Conservation (phyloP, 2,329 filamentous ascomycete genomes). For the Periglandula ipomoeae region DNA sequence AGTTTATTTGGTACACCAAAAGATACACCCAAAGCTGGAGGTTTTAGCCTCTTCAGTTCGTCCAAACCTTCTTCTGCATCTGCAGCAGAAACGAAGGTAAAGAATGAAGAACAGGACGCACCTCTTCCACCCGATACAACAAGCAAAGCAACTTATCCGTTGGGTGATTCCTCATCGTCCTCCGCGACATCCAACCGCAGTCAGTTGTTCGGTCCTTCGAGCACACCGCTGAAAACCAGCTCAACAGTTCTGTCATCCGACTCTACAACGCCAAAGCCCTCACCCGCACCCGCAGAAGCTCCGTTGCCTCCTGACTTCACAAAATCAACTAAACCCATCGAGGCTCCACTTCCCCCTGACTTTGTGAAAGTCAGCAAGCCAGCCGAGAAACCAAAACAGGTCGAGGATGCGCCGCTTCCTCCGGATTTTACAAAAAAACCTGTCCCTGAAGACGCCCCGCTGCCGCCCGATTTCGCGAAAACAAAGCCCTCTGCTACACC, state of each 20-base stretch:
- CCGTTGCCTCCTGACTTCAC: conserved; percentile 9
- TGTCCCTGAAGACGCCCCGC: conserved; percentile 19
- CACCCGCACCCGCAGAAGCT: conserved; percentile 6
- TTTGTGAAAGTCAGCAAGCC: conserved; percentile 20
- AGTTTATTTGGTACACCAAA: conserved; percentile 22
- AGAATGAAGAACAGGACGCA: conserved; percentile 25
- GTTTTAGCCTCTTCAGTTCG: conserved; percentile 17
- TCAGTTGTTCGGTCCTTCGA: conserved; percentile 21
- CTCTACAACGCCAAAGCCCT: conserved; percentile 13
- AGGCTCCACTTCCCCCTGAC: conserved; percentile 24
- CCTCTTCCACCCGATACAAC: conserved; percentile 47
- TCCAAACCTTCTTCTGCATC: conserved; percentile 10
- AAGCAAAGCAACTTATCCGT: conserved; percentile 40
- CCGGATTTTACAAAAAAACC: conserved; percentile 19
- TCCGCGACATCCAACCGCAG: conserved; percentile 33
- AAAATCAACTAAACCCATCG: conserved; percentile 5
- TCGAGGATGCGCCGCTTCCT: conserved; percentile 14
- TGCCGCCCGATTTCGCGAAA: conserved; percentile 23
- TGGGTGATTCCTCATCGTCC: conserved; percentile 44
- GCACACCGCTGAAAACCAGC: conserved; percentile 18
- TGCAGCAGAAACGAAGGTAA: conserved; percentile 22
- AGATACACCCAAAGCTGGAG: conserved; percentile 16
- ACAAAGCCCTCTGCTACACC: conserved; percentile 13
- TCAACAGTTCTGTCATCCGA: conserved; percentile 37
- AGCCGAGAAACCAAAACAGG: conserved; percentile 11